Evolutionary conservation across 202 grass and related monocot genomes (phyloP).

Genomic region (Carex arenaria): DNA sequence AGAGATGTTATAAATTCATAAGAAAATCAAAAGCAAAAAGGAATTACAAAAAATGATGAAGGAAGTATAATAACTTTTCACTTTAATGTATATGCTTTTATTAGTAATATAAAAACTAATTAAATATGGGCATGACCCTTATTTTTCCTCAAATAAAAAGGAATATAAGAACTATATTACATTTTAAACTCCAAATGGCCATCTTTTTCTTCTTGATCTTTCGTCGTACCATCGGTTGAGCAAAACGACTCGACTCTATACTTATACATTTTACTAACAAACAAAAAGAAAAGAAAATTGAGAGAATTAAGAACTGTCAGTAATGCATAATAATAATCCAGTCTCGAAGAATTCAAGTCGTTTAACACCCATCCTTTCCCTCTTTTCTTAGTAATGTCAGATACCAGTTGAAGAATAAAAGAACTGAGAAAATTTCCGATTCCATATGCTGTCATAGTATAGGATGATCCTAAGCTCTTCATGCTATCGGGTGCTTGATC

Average conservation of each 20-base stretch:
- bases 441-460: conserved; percentile 46
- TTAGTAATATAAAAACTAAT: not conserved
- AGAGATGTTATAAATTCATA: not conserved
- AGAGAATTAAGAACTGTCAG: conserved; percentile 31
- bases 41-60: not conserved
- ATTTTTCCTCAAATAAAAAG: not conserved
- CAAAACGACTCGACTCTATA: conserved; percentile 37
- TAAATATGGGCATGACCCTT: no score
- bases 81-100: not conserved
- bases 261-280: conserved; percentile 36
- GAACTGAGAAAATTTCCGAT: conserved; percentile 63
- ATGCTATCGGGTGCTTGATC: conserved; percentile 74
- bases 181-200: conserved; percentile 15
- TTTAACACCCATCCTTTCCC: conserved; percentile 57
- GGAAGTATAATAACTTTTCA: not conserved
- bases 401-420: conserved; percentile 40
- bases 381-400: conserved; percentile 22
- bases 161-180: conserved; percentile 1
- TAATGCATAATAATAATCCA: conserved; percentile 71
- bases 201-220: conserved; percentile 31
- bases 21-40: not conserved
- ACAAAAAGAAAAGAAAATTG: conserved; percentile 43
- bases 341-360: conserved; percentile 64
- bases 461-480: conserved; percentile 79
- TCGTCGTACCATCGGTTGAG: conserved; percentile 17